Percentiles rank a stretch among this genome's conserved stretches.
Evolutionary conservation across 306 rosid species (phyloP).

Genomic region (Cucurbita maxima): DNA sequence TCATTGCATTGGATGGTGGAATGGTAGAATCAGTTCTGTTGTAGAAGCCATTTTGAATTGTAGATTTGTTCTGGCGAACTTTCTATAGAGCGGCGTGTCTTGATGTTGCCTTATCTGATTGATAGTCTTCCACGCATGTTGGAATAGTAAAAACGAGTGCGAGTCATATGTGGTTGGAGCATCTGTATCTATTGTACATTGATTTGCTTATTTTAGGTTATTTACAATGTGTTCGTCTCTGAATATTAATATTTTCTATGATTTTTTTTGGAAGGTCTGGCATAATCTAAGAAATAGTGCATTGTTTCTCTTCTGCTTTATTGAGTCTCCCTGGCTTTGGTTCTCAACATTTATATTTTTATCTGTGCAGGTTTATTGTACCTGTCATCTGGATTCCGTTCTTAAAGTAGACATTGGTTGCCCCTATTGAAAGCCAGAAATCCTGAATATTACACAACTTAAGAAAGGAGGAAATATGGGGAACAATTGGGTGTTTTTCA

Average conservation of each 20-base stretch:
- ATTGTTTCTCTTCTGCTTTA: background rate
- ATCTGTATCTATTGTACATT: background rate
- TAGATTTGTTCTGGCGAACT: background rate
- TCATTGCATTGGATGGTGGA: background rate
- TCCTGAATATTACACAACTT: background rate
- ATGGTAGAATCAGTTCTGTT: background rate
- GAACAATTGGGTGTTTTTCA: slow-evolving; percentile 45
- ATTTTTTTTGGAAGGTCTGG: background rate
- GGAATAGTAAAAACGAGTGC: background rate
- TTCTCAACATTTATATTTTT: background rate
- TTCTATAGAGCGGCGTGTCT: background rate
- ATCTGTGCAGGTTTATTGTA: background rate
- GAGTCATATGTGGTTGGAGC: background rate
- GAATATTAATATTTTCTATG: background rate
- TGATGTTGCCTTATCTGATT: background rate
- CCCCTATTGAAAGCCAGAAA: background rate
- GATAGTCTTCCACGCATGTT: background rate
- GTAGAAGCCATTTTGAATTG: background rate
- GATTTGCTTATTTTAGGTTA: background rate
- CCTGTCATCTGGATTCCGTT: background rate
- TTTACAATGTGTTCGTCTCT: background rate
- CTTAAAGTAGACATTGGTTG: background rate
- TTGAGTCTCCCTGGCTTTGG: background rate
- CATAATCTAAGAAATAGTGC: background rate
- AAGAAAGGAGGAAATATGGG: slow-evolving; percentile 24